Evolutionary conservation across 805 yeast species (phyloP), one percentile per base, ranked within the genome.

Genomic region (Candida railenensis): DNA sequence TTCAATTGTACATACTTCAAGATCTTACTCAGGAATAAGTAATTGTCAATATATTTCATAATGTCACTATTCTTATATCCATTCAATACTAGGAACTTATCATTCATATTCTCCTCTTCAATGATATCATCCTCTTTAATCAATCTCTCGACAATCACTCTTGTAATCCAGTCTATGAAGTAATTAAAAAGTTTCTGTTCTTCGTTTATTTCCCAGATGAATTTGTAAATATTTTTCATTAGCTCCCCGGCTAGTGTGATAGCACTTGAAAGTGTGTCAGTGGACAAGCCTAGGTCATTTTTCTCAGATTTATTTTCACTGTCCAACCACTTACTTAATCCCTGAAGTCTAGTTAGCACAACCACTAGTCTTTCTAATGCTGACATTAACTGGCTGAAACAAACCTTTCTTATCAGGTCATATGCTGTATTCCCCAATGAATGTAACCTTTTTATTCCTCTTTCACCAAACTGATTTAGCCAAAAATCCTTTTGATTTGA

Each of bases 391-490:
- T 76, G 74, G 37, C 78, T 68, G 46, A 78, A 76, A 1, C 80
- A 52, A 0, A 68, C 60, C 46, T 79, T 76, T 45, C 82, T 64
- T 0, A 77, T 62, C 39, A 66, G 65, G 37, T 82, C 85, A 55
- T 77, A 83, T 12, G 76, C 67, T 1, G 71, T 61, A 32, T 71
- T 73, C 0, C 86, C 84, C 15, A 74, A 43, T 44, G 72, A 74
- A 2, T 66, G 63, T 78, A 89, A 78, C 52, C 79, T 70, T 50
- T 77, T 79, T 16, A 79, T 59, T 22, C 87, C 87, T 50, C 86
- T 67, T 50, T 84, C 89, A 0, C 88, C 90, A 30, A 86, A 66
- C 41, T 82, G 80, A 53, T 83, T 83, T 19, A 78, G 73, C 56
- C 87, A 66, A 82, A 83, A 86, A 46, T 80, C 82, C 48, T 73